These are phyloP conservation scores for Mycena galericulata DNA, from an alignment of 768 basidiomycete species.

Conservation along the genomic window DNA sequence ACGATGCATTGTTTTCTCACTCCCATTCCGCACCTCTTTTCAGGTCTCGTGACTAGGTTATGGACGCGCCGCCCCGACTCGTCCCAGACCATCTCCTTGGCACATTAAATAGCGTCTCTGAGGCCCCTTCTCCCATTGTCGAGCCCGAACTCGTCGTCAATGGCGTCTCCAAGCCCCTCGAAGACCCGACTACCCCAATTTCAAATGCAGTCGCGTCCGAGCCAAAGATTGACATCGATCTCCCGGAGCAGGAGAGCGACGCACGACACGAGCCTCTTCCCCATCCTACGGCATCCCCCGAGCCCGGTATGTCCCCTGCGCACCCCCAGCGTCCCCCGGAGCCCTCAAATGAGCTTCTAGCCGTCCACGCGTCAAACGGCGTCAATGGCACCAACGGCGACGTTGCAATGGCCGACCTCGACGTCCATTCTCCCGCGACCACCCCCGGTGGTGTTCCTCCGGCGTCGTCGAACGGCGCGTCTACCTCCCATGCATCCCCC, in stretches of 20 bases:
- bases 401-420: slow-evolving; percentile 53
- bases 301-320: slow-evolving; percentile 61
- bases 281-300: slow-evolving; percentile 57
- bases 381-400: slow-evolving; percentile 53
- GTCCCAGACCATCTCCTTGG: slow-evolving; percentile 29
- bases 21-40: no score
- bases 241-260: slow-evolving; percentile 74
- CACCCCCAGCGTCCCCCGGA: slow-evolving; percentile 34
- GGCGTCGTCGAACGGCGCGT: slow-evolving; percentile 54
- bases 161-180: slow-evolving; percentile 39
- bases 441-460: slow-evolving; percentile 51
- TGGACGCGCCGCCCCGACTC: no score
- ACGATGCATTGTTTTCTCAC: no score
- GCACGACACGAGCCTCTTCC: slow-evolving; percentile 69
- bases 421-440: slow-evolving; percentile 52
- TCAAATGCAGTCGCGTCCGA: slow-evolving; percentile 60
- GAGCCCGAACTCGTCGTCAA: slow-evolving; percentile 46
- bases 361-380: slow-evolving; percentile 54
- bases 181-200: slow-evolving; percentile 73
- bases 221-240: slow-evolving; percentile 74
- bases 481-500: slow-evolving; percentile 49
- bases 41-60: background rate
- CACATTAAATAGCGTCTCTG: slow-evolving; percentile 49
- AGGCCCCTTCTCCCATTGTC: slow-evolving; percentile 48
- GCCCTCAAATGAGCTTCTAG: slow-evolving; percentile 39